phyloP scores from a whole-genome alignment of 2,329 filamentous ascomycete species.

The Alternaria consortialis region DNA sequence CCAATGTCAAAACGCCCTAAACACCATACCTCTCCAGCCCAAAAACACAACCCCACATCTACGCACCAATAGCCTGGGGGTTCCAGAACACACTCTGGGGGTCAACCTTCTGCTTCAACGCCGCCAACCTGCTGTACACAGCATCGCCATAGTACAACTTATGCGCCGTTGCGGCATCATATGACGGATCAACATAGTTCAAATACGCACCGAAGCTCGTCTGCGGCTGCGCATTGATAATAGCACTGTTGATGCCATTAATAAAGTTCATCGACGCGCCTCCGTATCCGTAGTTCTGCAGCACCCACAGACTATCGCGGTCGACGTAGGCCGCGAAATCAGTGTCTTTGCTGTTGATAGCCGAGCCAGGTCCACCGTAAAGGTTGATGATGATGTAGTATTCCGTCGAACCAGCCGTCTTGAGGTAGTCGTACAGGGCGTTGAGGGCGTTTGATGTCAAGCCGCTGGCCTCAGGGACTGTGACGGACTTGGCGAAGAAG shows the following conservation, averaged over 20 bases:
- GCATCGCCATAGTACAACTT: conserved; percentile 59
- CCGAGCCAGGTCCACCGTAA: conserved; percentile 50
- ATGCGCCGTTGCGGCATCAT: conserved; percentile 59
- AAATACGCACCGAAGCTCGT: conserved; percentile 60
- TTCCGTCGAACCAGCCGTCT: conserved; percentile 24
- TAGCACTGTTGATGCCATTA: conserved; percentile 54
- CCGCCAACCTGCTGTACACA: conserved; percentile 45
- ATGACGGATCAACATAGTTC: conserved; percentile 63
- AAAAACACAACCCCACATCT: neutral
- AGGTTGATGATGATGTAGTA: conserved; percentile 53
- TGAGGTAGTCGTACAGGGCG: conserved; percentile 46
- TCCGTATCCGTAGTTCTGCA: conserved; percentile 49
- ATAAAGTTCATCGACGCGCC: conserved; percentile 47
- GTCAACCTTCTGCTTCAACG: conserved; percentile 54
- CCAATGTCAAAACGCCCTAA: neutral
- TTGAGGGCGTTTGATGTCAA: conserved; percentile 39
- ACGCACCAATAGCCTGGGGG: conserved; percentile 49
- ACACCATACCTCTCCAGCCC: neutral
- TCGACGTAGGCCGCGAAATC: conserved; percentile 48
- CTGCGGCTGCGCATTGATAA: conserved; percentile 49
- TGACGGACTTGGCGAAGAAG: conserved; percentile 54
- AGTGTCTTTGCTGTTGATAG: conserved; percentile 47
- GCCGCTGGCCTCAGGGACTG: conserved; percentile 48
- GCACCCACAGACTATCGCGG: conserved; percentile 49
- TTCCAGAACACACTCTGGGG: conserved; percentile 52